Evolutionary conservation across 495 filamentous ascomycete species (phyloP), one percentile per base, ranked within the genome.

Genomic region (Beverwykella pulmonaria): DNA sequence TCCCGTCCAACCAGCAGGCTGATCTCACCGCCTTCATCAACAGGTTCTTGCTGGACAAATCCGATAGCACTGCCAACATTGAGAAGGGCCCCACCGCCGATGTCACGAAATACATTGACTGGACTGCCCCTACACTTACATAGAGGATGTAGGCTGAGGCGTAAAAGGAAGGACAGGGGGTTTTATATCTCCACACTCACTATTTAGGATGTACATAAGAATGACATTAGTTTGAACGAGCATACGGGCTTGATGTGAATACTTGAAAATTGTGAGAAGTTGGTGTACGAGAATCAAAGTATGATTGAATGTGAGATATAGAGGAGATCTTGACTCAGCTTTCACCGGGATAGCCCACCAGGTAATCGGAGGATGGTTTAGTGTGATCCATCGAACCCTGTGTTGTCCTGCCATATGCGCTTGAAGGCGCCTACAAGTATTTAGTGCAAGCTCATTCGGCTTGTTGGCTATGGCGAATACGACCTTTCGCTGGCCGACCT

Each of bases 21-120:
- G 81, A 85, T 50, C 76, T 87, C 54, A 82, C 74, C 7, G 75
- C 80, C 2, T 87, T 81, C 75, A 80, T 85, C 65, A 77, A 81
- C 68, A 80, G 81, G 73, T 87, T 80, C 75, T 69, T 86, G 58
- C 72, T 84, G 63, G 74, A 73, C 30, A 59, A 73, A 36, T 34
- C 36, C 17, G 60, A 58, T 19, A 70, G 65, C 60, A 78, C 74
- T n/a, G 71, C 73, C n/a, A 63, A 73, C 36, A 61, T 74, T 17
- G 74, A 74, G 70, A 77, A 73, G 25, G 71, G 77, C 60, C 34
- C 32, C 22, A 32, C 53, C 14, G 60, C 29, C 12, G 63, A 67
- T 23, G 57, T 58, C 30, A 69, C 59, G 20, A 52, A 67, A 58
- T 79, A 74, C 72, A 71, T 76, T 55, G 71, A 76, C 50, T 80